phyloP scores from a whole-genome alignment of 805 yeast species.

The Tetrapisispora namnaoensis region DNA sequence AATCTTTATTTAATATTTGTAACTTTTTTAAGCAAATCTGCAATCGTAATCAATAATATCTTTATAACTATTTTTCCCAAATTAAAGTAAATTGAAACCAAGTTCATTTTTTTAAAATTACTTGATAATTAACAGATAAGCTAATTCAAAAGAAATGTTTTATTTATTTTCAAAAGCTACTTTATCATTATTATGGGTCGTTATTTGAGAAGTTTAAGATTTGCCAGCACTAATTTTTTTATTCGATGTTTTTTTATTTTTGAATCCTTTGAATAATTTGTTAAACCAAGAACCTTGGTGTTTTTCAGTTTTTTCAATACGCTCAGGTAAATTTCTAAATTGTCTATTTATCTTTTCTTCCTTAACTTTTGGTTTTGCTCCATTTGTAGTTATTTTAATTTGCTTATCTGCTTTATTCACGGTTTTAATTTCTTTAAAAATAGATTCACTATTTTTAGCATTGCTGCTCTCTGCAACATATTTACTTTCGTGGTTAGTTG shows the following conservation, averaged over 20 bases:
- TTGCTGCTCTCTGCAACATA: too few species aligned
- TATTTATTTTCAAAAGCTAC: constrained; percentile 16
- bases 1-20: constrained; percentile 22
- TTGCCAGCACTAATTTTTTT: not conserved
- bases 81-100: constrained; percentile 16
- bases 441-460: too few species aligned
- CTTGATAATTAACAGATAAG: constrained; percentile 19
- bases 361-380: not conserved
- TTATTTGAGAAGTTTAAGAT: not conserved
- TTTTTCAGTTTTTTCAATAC: not conserved
- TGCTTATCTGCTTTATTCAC: too few species aligned
- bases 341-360: not conserved
- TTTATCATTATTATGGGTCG: not conserved
- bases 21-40: constrained; percentile 19
- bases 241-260: constrained; percentile 3
- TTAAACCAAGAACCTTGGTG: constrained; percentile 16
- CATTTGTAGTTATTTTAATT: not conserved
- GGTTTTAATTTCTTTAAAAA: too few species aligned
- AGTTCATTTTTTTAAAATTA: constrained; percentile 22
- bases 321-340: not conserved
- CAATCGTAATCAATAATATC: constrained; percentile 25
- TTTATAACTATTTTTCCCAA: constrained; percentile 11
- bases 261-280: constrained; percentile 17
- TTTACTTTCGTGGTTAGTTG: not conserved
- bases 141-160: constrained; percentile 22